phyloP scores from a whole-genome alignment of 2,329 filamentous ascomycete genomes.

The Monosporascus sp. region DNA sequence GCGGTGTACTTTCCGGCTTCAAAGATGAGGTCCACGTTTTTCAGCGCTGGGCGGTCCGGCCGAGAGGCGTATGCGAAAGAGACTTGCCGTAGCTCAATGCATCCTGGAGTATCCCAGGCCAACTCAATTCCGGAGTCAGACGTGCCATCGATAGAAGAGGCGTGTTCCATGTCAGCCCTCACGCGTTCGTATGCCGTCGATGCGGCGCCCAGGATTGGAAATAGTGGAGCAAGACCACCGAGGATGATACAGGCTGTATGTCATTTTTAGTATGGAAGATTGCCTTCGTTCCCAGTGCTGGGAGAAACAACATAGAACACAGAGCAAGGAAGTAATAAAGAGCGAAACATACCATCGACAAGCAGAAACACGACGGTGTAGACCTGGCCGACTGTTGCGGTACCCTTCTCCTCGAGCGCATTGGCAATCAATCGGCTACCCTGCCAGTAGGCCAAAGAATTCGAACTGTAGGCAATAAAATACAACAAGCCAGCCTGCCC shows the following conservation, averaged over 20 bases:
- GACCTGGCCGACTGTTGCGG: conserved; percentile 28
- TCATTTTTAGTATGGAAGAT: conserved; percentile 15
- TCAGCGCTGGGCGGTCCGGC: conserved; percentile 25
- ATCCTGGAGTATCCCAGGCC: conserved; percentile 5
- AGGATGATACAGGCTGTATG: conserved; percentile 52
- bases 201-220: conserved; percentile 56
- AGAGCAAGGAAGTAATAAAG: conserved; percentile 12
- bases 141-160: conserved; percentile 32
- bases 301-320: conserved; percentile 10
- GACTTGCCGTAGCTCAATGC: conserved; percentile 26
- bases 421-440: conserved; percentile 49
- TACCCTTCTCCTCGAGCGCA: conserved; percentile 18
- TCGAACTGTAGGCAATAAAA: conserved; percentile 64
- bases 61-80: conserved; percentile 41
- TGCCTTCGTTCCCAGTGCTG: not conserved
- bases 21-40: conserved; percentile 22
- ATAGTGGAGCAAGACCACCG: conserved; percentile 57
- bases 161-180: conserved; percentile 50
- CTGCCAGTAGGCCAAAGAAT: conserved; percentile 65
- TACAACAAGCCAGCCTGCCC: conserved; percentile 58
- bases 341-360: conserved; percentile 35
- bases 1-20: conserved; percentile 31
- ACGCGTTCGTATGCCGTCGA: conserved; percentile 55
- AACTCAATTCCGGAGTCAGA: conserved; percentile 4
- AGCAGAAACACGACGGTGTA: conserved; percentile 52